phyloP scores from a whole-genome alignment of 2,329 filamentous ascomycete genomes.

The Phyllosticta paracitricarpa region DNA sequence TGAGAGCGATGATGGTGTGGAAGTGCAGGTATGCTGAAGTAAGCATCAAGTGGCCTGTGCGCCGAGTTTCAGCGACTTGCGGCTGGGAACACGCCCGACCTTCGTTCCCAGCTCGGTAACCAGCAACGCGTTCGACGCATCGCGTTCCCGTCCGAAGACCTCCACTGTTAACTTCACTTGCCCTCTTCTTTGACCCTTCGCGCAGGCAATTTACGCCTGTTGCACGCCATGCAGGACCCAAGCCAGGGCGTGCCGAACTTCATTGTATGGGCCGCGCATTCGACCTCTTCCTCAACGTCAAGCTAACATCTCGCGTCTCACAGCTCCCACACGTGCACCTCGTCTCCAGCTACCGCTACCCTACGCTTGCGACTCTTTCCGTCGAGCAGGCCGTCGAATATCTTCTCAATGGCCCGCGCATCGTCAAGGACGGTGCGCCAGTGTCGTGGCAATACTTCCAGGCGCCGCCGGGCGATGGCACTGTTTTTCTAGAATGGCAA shows the following conservation, averaged over 20 bases:
- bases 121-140: conserved; percentile 3
- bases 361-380: conserved; percentile 59
- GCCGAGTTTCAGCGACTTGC: conserved; percentile 7
- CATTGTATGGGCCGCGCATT: conserved; percentile 7
- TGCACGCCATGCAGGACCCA: conserved; percentile 11
- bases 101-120: neutral
- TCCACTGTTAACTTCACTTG: neutral
- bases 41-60: neutral
- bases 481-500: conserved; percentile 81
- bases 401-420: conserved; percentile 72
- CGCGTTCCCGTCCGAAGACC: neutral
- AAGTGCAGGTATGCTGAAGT: neutral
- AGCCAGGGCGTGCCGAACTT: conserved; percentile 8
- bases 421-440: conserved; percentile 72
- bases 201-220: neutral
- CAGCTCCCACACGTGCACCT: conserved; percentile 85
- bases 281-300: neutral
- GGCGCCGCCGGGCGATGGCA: conserved; percentile 63
- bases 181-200: neutral
- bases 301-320: conserved; percentile 1
- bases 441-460: conserved; percentile 93
- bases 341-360: conserved; percentile 73
- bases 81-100: neutral
- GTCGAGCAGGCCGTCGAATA: conserved; percentile 72
- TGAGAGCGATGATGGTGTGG: too few species aligned